Evolutionary conservation across 768 basidiomycete genomes (phyloP), one percentile per base, ranked within the genome.

Genomic region (Psilocybe azurescens): DNA sequence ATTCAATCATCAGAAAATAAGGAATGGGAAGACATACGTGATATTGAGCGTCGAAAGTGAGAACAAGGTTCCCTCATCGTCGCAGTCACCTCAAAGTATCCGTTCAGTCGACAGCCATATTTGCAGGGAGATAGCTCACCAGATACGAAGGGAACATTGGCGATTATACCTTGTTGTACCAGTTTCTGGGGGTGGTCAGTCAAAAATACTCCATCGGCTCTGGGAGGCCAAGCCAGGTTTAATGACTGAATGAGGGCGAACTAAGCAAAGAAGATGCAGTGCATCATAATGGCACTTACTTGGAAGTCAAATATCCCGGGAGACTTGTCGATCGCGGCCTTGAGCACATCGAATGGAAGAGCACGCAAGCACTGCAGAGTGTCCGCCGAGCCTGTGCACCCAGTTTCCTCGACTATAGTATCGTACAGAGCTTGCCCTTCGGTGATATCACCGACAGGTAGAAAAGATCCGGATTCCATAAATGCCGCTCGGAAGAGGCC

Each of bases 11-110:
- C 11, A 71, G 36, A 14, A 67, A 7, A 32, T 9, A 20, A 67
- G 55, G 73, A 74, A 0, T 73, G 0, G 11, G 2, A 13, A 28
- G 0, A 62, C 80, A 57, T 63, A 83, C 83, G 83, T 85, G 58
- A 84, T 61, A 56, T 86, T 85, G 44, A 81, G 59, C 1, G 76
- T 83, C 2, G 83, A 77, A 8, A 86, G 66, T 2, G 84, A 79
- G 65, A 86, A 86, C 0, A 84, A 20, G 0, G 81, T 78, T 28
- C 81, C 82, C 65, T 83, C 82, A 54, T 82, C 82, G 52, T 81
- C 78, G 56, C 74, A 76, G 53, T 82, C 71, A 32, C 44, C 77
- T 67, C 20, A 10, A 29, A 16, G 53, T 46, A 14, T 39, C 16
- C 14, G 10, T 53, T 48, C 3, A 48, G 20, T 6, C 14, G 1